These are phyloP conservation scores for Cynanchum wilfordii DNA, from an alignment of 257 asterid genomes.

Conservation along the genomic window DNA sequence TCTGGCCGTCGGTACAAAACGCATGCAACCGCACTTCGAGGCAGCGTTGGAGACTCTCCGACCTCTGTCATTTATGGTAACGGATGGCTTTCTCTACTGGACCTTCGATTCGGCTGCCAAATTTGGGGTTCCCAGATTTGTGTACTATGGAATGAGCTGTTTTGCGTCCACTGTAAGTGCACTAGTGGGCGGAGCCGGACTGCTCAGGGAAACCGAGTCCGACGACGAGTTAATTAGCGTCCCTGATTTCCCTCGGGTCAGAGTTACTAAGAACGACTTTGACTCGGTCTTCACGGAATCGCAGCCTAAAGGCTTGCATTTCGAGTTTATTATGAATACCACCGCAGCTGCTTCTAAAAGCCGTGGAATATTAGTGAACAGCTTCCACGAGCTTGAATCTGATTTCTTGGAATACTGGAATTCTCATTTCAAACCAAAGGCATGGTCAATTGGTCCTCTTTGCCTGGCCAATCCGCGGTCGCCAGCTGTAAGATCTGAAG, in stretches of 20 bases:
- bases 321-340: constrained; percentile 26
- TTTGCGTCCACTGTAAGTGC: constrained; percentile 7
- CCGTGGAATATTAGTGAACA: constrained; percentile 50
- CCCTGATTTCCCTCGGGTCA: constrained; percentile 40
- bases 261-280: constrained; percentile 48
- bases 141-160: constrained; percentile 42
- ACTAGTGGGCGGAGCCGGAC: background rate
- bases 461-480: constrained; percentile 33
- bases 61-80: constrained; percentile 33
- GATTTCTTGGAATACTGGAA: constrained; percentile 26
- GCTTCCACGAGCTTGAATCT: constrained; percentile 52
- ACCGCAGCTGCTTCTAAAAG: constrained; percentile 18
- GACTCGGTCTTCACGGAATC: constrained; percentile 19
- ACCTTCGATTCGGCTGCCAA: constrained; percentile 43
- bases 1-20: constrained; percentile 31
- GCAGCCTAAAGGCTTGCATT: constrained; percentile 29
- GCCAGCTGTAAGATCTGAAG: background rate
- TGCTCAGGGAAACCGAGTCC: constrained; percentile 18
- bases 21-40: constrained; percentile 56
- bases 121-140: constrained; percentile 46
- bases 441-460: constrained; percentile 55
- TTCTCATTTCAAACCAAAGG: background rate
- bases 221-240: constrained; percentile 38
- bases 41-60: constrained; percentile 23
- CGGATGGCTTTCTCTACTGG: constrained; percentile 73